phyloP scores from a whole-genome alignment of 768 basidiomycete genomes.

The Panaeolus papilionaceus region DNA sequence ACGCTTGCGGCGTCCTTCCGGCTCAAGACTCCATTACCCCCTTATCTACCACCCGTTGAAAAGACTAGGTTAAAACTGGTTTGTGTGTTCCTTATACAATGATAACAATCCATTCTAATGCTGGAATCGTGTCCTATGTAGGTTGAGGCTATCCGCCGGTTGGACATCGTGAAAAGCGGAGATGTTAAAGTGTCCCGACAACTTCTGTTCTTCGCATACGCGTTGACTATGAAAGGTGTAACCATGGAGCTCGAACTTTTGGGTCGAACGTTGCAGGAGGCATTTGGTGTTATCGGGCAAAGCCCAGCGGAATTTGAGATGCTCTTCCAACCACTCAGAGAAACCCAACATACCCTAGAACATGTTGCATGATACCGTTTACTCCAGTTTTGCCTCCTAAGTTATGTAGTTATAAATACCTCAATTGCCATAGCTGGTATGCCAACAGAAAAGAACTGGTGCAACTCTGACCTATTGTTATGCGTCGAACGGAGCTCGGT shows the following conservation, averaged over 20 bases:
- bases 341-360: slow-evolving; percentile 30
- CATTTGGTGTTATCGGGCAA: slow-evolving; percentile 93
- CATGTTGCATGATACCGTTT: slow-evolving; percentile 26
- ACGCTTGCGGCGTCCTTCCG: slow-evolving; percentile 80
- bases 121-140: slow-evolving; percentile 31
- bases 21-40: slow-evolving; percentile 92
- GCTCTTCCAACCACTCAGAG: slow-evolving; percentile 56
- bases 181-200: slow-evolving; percentile 84
- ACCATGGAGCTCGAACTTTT: slow-evolving; percentile 87
- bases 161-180: slow-evolving; percentile 89
- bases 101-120: slow-evolving; percentile 5
- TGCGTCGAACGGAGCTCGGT: too few species aligned
- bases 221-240: slow-evolving; percentile 92
- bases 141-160: slow-evolving; percentile 82
- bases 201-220: slow-evolving; percentile 93
- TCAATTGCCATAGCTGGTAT: too few species aligned
- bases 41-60: slow-evolving; percentile 94
- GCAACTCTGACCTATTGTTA: too few species aligned
- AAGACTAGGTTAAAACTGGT: slow-evolving; percentile 82
- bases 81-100: slow-evolving; percentile 26
- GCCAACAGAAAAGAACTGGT: too few species aligned
- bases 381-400: not conserved
- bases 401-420: not conserved
- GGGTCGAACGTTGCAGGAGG: slow-evolving; percentile 81
- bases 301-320: slow-evolving; percentile 82